Evolutionary conservation across 192 early-diverging fungal genomes (phyloP).

Genomic region (Coemansia sp.): DNA sequence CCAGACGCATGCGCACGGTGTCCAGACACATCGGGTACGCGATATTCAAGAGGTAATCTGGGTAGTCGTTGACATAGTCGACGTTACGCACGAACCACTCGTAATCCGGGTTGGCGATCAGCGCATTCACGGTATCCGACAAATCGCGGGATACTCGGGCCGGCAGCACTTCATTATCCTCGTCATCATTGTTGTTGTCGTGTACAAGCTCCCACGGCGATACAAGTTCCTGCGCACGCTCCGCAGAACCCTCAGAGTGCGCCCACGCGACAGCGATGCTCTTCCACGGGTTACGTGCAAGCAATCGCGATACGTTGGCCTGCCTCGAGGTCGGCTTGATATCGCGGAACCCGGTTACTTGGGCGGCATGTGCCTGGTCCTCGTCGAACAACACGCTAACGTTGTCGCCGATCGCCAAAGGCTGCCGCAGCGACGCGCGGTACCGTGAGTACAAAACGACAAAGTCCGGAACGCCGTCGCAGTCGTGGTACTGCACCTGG

Average conservation of each 20-base stretch:
- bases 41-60: constrained; percentile 60
- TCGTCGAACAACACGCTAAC: constrained; percentile 69
- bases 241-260: constrained; percentile 5
- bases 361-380: constrained; percentile 55
- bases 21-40: constrained; percentile 74
- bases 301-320: constrained; percentile 41
- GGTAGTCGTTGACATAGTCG: constrained; percentile 57
- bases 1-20: constrained; percentile 57
- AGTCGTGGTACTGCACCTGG: constrained; percentile 68
- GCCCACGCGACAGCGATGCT: constrained; percentile 45
- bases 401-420: constrained; percentile 50
- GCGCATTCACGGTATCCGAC: constrained; percentile 41
- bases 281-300: constrained; percentile 54
- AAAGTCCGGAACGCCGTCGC: constrained; percentile 69
- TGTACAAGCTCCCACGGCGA: constrained; percentile 42
- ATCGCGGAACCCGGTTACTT: constrained; percentile 52
- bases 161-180: constrained; percentile 13
- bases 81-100: constrained; percentile 63
- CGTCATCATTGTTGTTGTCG: constrained; percentile 10
- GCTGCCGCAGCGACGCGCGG: constrained; percentile 54
- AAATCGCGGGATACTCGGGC: constrained; percentile 30
- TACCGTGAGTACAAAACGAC: constrained; percentile 64
- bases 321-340: constrained; percentile 45
- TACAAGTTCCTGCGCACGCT: constrained; percentile 13
- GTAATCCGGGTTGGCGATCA: constrained; percentile 47